Conservation (phyloP, 106 monocot species). For the Dendrobium huoshanense region DNA sequence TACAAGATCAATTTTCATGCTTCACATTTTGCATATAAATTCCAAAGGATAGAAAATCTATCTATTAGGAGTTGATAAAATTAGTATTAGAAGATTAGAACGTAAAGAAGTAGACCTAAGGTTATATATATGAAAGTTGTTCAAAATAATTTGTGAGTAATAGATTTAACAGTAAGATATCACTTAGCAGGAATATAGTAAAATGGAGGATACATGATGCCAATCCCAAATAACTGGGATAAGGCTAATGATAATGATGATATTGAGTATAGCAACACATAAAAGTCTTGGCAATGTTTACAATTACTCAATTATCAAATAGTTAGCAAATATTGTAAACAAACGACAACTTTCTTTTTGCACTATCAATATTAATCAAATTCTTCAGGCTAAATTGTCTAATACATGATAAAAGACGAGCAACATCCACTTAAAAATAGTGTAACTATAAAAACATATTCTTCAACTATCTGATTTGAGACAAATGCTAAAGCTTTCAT, state of each 20-base stretch:
- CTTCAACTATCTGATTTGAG: too few species aligned
- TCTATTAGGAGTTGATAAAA: too few species aligned
- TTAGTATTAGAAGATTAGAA: too few species aligned
- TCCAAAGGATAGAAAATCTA: too few species aligned
- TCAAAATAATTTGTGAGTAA: too few species aligned
- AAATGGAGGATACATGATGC: too few species aligned
- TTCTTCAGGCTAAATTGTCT: not conserved
- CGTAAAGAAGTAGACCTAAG: too few species aligned
- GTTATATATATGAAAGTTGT: too few species aligned
- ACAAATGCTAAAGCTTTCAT: not conserved
- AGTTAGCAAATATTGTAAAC: not conserved
- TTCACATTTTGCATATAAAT: too few species aligned
- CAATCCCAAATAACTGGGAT: too few species aligned
- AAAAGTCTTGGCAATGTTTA: not conserved
- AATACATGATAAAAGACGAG: not conserved
- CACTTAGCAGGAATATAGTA: too few species aligned
- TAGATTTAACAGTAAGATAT: too few species aligned
- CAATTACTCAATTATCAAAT: not conserved
- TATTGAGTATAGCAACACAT: not conserved
- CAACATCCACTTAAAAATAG: not conserved
- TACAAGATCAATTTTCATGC: not conserved
- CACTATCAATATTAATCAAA: not conserved
- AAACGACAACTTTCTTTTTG: not conserved
- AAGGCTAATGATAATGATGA: not conserved
- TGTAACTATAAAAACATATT: not conserved